A percentile compares a stretch with the other conserved stretches of the same genome.
Conservation (phyloP, 768 basidiomycete genomes). For the Trametes villosa region DNA sequence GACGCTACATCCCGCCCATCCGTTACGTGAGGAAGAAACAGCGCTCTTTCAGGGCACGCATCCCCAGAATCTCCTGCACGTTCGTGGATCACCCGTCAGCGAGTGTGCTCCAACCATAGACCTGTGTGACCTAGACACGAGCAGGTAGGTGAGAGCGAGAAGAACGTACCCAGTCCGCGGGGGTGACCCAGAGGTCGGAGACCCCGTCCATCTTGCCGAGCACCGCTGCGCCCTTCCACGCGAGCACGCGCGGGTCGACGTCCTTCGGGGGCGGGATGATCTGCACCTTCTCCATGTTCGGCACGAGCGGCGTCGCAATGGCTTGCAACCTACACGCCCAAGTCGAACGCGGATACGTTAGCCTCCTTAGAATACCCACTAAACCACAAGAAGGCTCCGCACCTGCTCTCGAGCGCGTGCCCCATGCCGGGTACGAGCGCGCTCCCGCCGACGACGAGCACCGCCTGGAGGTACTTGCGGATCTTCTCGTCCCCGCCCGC, state of each 20-base stretch:
- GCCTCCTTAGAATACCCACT: background rate
- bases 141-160: too few species aligned
- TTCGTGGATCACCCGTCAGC: too few species aligned
- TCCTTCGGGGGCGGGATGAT: slow-evolving; percentile 96
- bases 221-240: slow-evolving; percentile 95
- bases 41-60: slow-evolving; percentile 80
- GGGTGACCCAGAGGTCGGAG: slow-evolving; percentile 87
- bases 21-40: slow-evolving; percentile 70
- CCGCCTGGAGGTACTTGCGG: slow-evolving; percentile 85
- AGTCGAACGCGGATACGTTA: background rate
- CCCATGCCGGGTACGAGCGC: slow-evolving; percentile 81
- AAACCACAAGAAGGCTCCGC: slow-evolving; percentile 29
- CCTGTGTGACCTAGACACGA: too few species aligned
- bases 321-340: slow-evolving; percentile 66
- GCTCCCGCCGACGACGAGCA: slow-evolving; percentile 86
- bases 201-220: slow-evolving; percentile 91
- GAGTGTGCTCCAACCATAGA: too few species aligned
- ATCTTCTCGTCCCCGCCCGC: slow-evolving; percentile 89
- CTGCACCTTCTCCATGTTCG: slow-evolving; percentile 85
- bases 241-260: slow-evolving; percentile 84
- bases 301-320: slow-evolving; percentile 80
- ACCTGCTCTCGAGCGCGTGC: slow-evolving; percentile 89
- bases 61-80: slow-evolving; percentile 70
- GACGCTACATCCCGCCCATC: too few species aligned
- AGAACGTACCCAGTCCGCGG: slow-evolving; percentile 80